These are phyloP conservation scores for Mortierella sp. DNA, from an alignment of 371 early-diverging fungal species.

Conservation along the genomic window DNA sequence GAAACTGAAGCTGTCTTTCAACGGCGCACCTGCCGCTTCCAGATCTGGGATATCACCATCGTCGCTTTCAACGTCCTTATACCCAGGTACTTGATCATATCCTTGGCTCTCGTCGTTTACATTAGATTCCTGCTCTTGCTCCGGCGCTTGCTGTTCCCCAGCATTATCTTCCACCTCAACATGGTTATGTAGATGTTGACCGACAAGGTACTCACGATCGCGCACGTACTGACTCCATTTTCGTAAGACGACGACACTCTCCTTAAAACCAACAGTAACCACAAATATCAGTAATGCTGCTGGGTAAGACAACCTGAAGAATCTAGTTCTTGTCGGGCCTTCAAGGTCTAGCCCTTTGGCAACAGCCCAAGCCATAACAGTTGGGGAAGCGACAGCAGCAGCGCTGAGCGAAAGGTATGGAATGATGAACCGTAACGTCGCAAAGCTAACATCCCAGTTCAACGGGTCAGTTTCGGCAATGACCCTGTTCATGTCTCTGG, in stretches of 20 bases:
- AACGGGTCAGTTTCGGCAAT: constrained; percentile 19
- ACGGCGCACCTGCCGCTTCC: neutral
- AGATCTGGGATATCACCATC: constrained; percentile 16
- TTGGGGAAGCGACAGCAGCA: constrained; percentile 13
- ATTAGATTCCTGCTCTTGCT: neutral
- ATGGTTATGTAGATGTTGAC: constrained; percentile 74
- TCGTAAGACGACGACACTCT: constrained; percentile 53
- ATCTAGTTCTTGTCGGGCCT: constrained; percentile 30
- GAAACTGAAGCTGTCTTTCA: neutral
- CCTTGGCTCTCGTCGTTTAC: neutral
- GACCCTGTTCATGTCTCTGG: constrained; percentile 56
- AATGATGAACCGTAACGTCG: constrained; percentile 15
- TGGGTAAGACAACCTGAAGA: constrained; percentile 61
- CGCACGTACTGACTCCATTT: constrained; percentile 67
- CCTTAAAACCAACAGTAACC: constrained; percentile 41
- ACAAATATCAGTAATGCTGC: constrained; percentile 46
- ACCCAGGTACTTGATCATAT: neutral
- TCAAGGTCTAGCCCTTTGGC: constrained; percentile 6
- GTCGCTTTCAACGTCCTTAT: neutral
- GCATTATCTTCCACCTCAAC: constrained; percentile 40
- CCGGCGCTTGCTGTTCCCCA: neutral
- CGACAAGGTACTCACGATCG: constrained; percentile 75
- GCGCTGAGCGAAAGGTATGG: constrained; percentile 11
- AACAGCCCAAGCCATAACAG: constrained; percentile 13
- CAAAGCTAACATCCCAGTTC: constrained; percentile 24